These are phyloP conservation scores for Neurospora pannonica DNA, from an alignment of 495 filamentous ascomycete genomes.

Conservation along the genomic window DNA sequence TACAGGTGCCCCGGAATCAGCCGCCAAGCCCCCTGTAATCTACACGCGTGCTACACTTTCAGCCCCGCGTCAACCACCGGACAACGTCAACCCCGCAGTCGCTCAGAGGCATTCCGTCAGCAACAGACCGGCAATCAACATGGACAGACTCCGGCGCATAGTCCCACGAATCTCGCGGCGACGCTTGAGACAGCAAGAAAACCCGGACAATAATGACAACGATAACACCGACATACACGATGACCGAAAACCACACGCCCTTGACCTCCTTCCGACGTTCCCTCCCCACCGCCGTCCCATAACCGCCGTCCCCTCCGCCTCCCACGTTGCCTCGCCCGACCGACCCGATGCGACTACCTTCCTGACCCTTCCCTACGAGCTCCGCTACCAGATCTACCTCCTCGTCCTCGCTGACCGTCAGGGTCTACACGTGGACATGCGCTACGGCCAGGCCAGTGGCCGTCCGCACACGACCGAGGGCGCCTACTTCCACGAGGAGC, in stretches of 20 bases:
- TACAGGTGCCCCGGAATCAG: not conserved
- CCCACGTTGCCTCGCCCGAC: not conserved
- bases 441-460: constrained; percentile 7
- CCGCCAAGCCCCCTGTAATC: not conserved
- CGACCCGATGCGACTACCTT: constrained; percentile 14
- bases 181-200: not conserved
- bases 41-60: not conserved
- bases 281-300: constrained; percentile 5
- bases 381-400: constrained; percentile 24
- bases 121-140: not conserved
- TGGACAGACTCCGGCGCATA: not conserved
- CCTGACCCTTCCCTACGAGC: constrained; percentile 33
- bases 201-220: not conserved
- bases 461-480: constrained; percentile 8
- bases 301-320: not conserved
- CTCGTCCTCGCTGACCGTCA: constrained; percentile 8
- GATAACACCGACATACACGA: not conserved
- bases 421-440: constrained; percentile 13
- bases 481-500: not conserved
- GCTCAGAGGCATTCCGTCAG: not conserved
- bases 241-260: not conserved
- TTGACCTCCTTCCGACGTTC: constrained; percentile 9
- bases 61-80: not conserved
- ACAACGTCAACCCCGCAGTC: not conserved
- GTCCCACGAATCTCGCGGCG: not conserved